Percentiles rank a stretch among this genome's conserved stretches.
Conservation (phyloP, 495 filamentous ascomycete genomes). For the Penicillium odoratum region DNA sequence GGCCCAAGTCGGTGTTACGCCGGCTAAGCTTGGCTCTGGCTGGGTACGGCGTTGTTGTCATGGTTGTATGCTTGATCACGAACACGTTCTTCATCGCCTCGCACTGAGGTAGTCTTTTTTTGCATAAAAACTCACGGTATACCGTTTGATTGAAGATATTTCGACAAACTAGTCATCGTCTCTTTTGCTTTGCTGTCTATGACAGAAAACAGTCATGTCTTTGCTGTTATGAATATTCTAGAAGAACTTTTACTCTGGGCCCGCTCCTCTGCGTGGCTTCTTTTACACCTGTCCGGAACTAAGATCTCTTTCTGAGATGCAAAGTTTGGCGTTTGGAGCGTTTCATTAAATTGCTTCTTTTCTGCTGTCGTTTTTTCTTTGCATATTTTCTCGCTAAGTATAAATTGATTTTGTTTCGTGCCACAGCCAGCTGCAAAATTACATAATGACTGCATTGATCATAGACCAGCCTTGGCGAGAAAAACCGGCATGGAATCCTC, state of each 20-base stretch:
- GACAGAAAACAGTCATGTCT: background rate
- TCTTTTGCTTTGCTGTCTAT: constrained; percentile 31
- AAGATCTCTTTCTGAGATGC: constrained; percentile 3
- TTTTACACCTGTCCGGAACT: constrained; percentile 1
- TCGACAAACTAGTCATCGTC: constrained; percentile 17
- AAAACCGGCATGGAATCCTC: constrained; percentile 38
- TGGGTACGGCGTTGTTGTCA: constrained; percentile 82
- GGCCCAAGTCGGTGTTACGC: constrained; percentile 62
- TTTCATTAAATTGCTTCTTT: background rate
- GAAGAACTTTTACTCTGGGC: background rate
- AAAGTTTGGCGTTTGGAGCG: constrained; percentile 14
- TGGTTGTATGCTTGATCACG: constrained; percentile 82
- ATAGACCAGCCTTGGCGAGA: constrained; percentile 17
- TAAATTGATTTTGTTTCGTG: background rate
- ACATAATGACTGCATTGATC: background rate
- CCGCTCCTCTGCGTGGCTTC: background rate
- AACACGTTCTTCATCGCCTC: constrained; percentile 73
- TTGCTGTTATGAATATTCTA: constrained; percentile 6
- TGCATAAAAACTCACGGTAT: constrained; percentile 4
- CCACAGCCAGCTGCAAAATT: background rate
- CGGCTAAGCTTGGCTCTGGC: constrained; percentile 72
- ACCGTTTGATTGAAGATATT: constrained; percentile 13
- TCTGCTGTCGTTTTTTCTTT: background rate
- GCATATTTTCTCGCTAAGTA: background rate
- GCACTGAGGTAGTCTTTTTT: constrained; percentile 35